phyloP scores from a whole-genome alignment of 2,329 filamentous ascomycete species.

The Tolypocladium endophyticum region DNA sequence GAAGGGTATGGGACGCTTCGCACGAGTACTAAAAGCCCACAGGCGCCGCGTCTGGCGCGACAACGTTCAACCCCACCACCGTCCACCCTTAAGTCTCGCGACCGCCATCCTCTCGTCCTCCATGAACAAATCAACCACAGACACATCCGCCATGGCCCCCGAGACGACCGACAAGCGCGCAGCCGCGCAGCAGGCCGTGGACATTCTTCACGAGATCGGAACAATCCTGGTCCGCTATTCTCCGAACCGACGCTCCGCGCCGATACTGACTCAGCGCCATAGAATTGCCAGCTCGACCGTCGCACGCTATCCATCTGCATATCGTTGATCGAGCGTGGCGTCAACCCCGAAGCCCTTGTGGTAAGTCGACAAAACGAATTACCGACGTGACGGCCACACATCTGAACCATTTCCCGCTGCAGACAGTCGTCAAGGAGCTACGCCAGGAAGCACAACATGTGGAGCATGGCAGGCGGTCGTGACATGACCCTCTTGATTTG shows the following conservation, averaged over 20 bases:
- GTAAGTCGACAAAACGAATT: conserved; percentile 40
- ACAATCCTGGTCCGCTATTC: conserved; percentile 60
- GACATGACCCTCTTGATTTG: not conserved
- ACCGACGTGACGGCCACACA: not conserved
- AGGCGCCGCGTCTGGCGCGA: not conserved
- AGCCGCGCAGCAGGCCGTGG: conserved; percentile 71
- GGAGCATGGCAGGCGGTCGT: conserved; percentile 19
- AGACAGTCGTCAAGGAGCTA: conserved; percentile 52
- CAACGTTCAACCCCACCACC: not conserved
- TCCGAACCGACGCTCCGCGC: not conserved
- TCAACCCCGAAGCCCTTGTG: conserved; percentile 88
- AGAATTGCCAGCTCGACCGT: conserved; percentile 92
- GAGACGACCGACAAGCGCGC: conserved; percentile 52
- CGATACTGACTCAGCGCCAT: conserved; percentile 3
- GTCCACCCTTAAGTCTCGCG: not conserved
- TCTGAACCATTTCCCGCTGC: not conserved
- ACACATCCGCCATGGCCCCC: conserved; percentile 27
- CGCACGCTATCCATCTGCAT: conserved; percentile 90
- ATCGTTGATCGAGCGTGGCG: conserved; percentile 92
- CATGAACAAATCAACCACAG: conserved; percentile 1
- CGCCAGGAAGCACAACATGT: conserved; percentile 43
- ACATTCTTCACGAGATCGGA: conserved; percentile 76
- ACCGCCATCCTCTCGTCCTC: not conserved
- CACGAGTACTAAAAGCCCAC: not conserved
- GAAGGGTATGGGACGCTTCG: not conserved